A percentile compares a stretch with the other conserved stretches of the same genome.
These are phyloP conservation scores for Pseudocercospora pini-densiflorae DNA, from an alignment of 2,329 filamentous ascomycete species.

Conservation along the genomic window DNA sequence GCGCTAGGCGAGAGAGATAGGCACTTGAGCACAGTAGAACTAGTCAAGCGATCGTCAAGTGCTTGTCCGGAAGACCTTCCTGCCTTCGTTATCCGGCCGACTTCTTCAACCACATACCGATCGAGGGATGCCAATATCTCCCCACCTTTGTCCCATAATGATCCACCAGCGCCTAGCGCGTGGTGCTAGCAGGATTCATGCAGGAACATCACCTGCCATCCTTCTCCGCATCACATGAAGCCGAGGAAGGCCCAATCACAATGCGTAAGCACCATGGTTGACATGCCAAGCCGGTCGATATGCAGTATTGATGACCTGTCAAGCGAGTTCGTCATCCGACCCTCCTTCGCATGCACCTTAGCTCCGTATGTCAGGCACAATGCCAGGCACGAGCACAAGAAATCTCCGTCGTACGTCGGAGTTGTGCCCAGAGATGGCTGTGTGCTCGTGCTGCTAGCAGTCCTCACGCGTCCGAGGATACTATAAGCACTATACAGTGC, in stretches of 20 bases:
- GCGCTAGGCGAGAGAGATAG: not conserved
- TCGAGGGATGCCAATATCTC: not conserved
- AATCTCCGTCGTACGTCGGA: not conserved
- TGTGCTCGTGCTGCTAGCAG: not conserved
- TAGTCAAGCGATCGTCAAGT: not conserved
- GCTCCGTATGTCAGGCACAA: not conserved
- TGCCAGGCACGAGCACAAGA: not conserved
- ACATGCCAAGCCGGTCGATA: not conserved
- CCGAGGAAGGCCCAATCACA: not conserved
- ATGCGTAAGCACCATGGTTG: too few relatives aligned
- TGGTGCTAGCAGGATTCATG: not conserved
- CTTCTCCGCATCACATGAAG: slow-evolving; percentile 3
- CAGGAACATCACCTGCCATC: not conserved
- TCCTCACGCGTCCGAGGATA: not conserved
- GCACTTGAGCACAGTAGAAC: too few relatives aligned
- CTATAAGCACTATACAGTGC: not conserved
- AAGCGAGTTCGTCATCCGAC: not conserved
- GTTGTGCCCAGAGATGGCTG: not conserved
- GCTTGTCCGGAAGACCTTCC: too few relatives aligned
- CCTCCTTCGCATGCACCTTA: not conserved
- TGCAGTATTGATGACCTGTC: not conserved
- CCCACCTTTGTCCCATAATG: not conserved
- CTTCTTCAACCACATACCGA: not conserved
- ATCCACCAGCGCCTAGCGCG: not conserved
- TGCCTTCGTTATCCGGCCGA: too few relatives aligned